Conservation (phyloP, 495 filamentous ascomycete species). For the Penicillium goetzii region DNA sequence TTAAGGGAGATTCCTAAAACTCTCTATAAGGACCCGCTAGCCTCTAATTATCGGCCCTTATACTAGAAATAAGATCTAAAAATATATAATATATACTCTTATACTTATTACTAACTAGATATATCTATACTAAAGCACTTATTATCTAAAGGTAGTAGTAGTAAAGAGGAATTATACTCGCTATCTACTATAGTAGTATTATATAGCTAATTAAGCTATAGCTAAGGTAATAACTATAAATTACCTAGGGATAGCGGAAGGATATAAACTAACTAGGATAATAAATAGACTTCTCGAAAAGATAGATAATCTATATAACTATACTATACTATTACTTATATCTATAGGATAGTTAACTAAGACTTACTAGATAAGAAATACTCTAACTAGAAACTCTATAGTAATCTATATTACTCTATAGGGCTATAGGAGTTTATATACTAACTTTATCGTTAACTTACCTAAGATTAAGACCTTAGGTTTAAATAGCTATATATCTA, state of each 20-base stretch:
- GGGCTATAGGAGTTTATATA: slow-evolving; percentile 25
- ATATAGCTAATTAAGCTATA: slow-evolving; percentile 18
- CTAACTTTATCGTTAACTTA: slow-evolving; percentile 31
- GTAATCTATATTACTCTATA: slow-evolving; percentile 23
- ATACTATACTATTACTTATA: slow-evolving; percentile 36
- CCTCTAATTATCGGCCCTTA: slow-evolving; percentile 32
- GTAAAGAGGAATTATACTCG: slow-evolving; percentile 27
- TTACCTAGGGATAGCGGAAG: slow-evolving; percentile 18
- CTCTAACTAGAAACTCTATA: slow-evolving; percentile 29
- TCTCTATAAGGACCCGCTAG: too few relatives aligned
- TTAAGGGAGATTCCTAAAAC: too few relatives aligned
- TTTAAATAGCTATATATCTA: slow-evolving; percentile 34
- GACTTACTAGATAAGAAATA: slow-evolving; percentile 30
- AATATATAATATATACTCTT: slow-evolving; percentile 31
- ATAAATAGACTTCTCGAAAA: slow-evolving; percentile 24
- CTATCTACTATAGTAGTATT: slow-evolving; percentile 27
- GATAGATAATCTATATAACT: slow-evolving; percentile 19
- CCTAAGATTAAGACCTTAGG: slow-evolving; percentile 23
- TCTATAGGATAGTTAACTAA: slow-evolving; percentile 30
- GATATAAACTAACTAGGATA: slow-evolving; percentile 13
- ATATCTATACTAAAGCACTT: slow-evolving; percentile 54
- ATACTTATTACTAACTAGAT: slow-evolving; percentile 25
- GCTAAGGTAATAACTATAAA: slow-evolving; percentile 21
- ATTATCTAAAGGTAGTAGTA: slow-evolving; percentile 26
- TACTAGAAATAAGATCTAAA: slow-evolving; percentile 30